Evolutionary conservation across 2,329 filamentous ascomycete species (phyloP), one percentile per base, ranked within the genome.

Genomic region (Arthrobotrys conoides): DNA sequence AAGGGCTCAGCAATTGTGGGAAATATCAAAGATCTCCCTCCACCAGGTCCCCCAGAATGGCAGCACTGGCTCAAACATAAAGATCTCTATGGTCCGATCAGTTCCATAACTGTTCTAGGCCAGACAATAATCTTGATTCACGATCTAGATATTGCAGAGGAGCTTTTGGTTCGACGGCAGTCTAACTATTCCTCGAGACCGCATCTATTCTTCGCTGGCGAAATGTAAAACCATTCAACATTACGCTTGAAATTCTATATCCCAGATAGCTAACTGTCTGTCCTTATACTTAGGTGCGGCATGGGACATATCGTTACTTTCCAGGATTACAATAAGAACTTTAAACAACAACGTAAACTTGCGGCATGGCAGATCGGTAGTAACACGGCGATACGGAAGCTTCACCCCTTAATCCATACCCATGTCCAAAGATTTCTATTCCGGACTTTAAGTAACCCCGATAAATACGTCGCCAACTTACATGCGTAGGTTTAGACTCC

Each of bases 361-460:
- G 84, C 87, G 48, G 83, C 84, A 27, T 83, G 84, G n/a, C 83
- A 86, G 12, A 82, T 89, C 5, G 87, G 87, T 0, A 85, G 86
- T 0, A 86, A 85, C 41, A 70, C 80, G 0, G 80, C 83, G 0
- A 84, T 86, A 0, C 76, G 84, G 0, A 84, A 85, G 20, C 87
- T 86, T 72, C 82, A 86, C 41, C 36, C 73, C 0, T 41, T 87
- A 0, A 86, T 88, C 72, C 86, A 88, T 49, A 81, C 82, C 0
- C 87, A 88, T 71, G 83, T 83, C 1, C 83, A 83, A 0, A 85
- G 85, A 1, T 86, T 87, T 49, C 81, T 88, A 10, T 82, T 86
- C 27, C 84, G 85, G 9, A 79, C 87, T 0, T 81, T 86, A 18
- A 81, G 86, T 0, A 82, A 84, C 0, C 86, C 86, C 0, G 80